These are phyloP conservation scores for Dryadomyces sulphureus DNA, from an alignment of 2,329 filamentous ascomycete species.

Conservation along the genomic window DNA sequence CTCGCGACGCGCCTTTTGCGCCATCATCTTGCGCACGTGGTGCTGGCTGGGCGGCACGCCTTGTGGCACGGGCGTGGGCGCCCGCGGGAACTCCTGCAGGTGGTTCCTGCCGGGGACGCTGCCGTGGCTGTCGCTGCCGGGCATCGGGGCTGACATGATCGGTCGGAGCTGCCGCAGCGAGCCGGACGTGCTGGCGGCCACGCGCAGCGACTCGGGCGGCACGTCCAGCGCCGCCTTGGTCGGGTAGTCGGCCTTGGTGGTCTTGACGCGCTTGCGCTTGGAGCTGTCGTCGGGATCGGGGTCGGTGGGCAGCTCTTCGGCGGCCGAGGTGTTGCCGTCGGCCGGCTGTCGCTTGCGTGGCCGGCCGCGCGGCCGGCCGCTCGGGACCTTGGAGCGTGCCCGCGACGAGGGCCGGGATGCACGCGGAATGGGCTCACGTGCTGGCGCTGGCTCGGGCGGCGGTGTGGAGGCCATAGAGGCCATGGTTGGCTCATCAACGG, in stretches of 20 bases:
- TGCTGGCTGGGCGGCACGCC: constrained; percentile 18
- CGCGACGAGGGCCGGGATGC: constrained; percentile 46
- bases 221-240: constrained; percentile 54
- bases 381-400: constrained; percentile 30
- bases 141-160: constrained; percentile 31
- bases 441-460: neutral
- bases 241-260: constrained; percentile 48
- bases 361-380: constrained; percentile 39
- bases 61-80: constrained; percentile 60
- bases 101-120: constrained; percentile 29
- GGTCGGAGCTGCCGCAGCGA: constrained; percentile 78
- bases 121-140: constrained; percentile 18
- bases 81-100: constrained; percentile 58
- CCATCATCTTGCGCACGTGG: constrained; percentile 17
- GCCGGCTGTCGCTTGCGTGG: constrained; percentile 35
- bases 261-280: constrained; percentile 65
- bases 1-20: constrained; percentile 39
- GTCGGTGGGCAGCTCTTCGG: constrained; percentile 39
- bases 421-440: constrained; percentile 18
- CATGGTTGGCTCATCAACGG: constrained; percentile 1
- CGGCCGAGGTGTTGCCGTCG: constrained; percentile 57
- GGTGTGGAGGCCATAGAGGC: neutral
- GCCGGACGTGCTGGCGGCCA: constrained; percentile 81
- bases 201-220: constrained; percentile 65
- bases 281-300: constrained; percentile 43